Evolutionary conservation across 495 filamentous ascomycete genomes (phyloP), one percentile per base, ranked within the genome.

Genomic region (Podospora pseudocomata): DNA sequence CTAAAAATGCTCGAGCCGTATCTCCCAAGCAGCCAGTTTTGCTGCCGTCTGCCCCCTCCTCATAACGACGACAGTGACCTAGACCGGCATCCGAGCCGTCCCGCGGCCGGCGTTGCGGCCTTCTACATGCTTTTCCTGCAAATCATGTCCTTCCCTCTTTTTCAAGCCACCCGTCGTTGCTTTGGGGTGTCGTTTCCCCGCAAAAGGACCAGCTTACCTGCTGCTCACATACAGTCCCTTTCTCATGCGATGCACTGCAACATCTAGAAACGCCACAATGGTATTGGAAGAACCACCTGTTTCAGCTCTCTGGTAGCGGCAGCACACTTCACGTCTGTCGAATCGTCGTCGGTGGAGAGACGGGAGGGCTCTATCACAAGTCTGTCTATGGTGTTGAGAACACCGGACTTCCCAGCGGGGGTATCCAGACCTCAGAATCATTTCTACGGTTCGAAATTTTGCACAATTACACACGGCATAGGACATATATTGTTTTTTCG

Each of bases 21-120:
- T 39, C 57, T 11, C 28, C 34, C 56, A 26, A n/a, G 23, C 23
- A 23, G 23, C 23, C 23, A 23, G 23, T 23, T 23, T 23, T 58
- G 55, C 23, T 58, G 23, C 55, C 4, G 55, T 58, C 55, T 49
- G 7, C 9, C 39, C 3, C 39, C 39, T 26, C 55, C 18, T 58
- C 19, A 58, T 20, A 20, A 20, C 55, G 55, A 58, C n/a, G 19
- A 26, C 55, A 19, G 18, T 11, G 63, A 55, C 60, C 67, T 59
- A 64, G 63, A 55, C 60, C 67, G 63, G 66, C 65, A 73, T 69
- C 70, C 73, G 71, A 75, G 67, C 73, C 73, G 73, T 73, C 73
- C 73, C 73, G 71, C 65, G 59, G 60, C 66, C 23, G 63, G 39
- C 39, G 39, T 63, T 65, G 18, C 23, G n/a, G 26, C 63, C 20